phyloP scores from a whole-genome alignment of 139 green algal species.

The Yamagishiella unicocca region DNA sequence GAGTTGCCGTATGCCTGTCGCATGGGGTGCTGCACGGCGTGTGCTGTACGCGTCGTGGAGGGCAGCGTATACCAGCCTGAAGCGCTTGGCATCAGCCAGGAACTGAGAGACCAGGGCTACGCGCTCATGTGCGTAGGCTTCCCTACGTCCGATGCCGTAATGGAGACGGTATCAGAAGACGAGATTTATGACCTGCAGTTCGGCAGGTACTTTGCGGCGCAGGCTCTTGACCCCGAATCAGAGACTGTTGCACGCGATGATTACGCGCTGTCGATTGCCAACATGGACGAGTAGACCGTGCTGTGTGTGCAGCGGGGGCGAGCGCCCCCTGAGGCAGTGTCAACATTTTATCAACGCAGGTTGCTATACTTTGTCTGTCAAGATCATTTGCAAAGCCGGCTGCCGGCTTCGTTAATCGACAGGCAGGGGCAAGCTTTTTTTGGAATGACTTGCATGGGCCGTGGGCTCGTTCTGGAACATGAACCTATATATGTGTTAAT shows the following conservation, averaged over 20 bases:
- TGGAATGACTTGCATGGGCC: too few species aligned
- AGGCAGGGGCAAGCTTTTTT: too few species aligned
- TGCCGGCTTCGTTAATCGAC: too few species aligned
- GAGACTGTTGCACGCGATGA: slow-evolving; percentile 87
- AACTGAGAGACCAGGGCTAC: slow-evolving; percentile 87
- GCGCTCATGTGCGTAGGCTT: slow-evolving; percentile 96
- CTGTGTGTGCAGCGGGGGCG: too few species aligned
- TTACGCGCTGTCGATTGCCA: slow-evolving; percentile 90
- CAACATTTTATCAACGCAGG: too few species aligned
- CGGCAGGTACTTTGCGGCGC: slow-evolving; percentile 79
- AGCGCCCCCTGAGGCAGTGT: too few species aligned
- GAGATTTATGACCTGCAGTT: slow-evolving; percentile 99
- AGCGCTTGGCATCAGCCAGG: slow-evolving; percentile 79
- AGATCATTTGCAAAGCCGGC: too few species aligned
- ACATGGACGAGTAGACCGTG: slow-evolving; percentile 88
- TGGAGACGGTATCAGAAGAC: slow-evolving; percentile 85
- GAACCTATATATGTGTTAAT: too few species aligned
- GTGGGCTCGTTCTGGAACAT: too few species aligned
- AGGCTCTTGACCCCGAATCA: slow-evolving; percentile 80
- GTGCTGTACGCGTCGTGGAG: slow-evolving; percentile 88
- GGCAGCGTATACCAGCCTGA: slow-evolving; percentile 81
- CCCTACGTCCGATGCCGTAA: slow-evolving; percentile 72
- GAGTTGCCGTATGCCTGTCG: slow-evolving; percentile 96
- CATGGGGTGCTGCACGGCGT: slow-evolving; percentile 98
- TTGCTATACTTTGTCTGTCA: too few species aligned